Conservation (phyloP, 208 protist species). For the Tritrichomonas foetus region DNA sequence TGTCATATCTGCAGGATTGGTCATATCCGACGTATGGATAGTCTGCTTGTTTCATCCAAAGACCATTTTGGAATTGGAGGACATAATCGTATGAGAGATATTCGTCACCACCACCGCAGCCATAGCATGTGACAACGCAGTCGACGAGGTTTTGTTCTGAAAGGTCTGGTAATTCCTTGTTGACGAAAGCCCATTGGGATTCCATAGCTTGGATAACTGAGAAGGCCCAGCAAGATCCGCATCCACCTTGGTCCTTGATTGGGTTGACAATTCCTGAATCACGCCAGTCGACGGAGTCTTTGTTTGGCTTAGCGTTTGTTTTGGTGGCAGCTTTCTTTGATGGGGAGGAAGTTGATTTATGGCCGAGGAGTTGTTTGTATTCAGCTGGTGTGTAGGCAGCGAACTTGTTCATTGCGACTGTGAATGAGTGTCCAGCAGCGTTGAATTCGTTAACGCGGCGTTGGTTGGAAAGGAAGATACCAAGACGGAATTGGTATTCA, state of each 20-base stretch:
- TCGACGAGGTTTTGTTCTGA: constrained; percentile 49
- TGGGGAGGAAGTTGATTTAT: not conserved
- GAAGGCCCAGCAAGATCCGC: constrained; percentile 64
- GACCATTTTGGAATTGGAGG: not conserved
- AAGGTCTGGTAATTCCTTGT: not conserved
- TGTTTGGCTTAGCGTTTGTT: not conserved
- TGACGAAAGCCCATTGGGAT: not conserved
- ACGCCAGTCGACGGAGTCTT: constrained; percentile 60
- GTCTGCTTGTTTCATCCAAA: not conserved
- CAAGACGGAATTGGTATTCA: not conserved
- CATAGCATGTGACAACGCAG: constrained; percentile 40
- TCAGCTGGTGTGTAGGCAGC: not conserved
- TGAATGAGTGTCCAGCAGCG: not conserved
- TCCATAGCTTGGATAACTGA: constrained; percentile 55
- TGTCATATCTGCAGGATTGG: not conserved
- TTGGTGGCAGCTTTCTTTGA: not conserved
- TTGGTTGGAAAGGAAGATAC: not conserved
- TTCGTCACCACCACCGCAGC: constrained; percentile 42
- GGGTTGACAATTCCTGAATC: constrained; percentile 55
- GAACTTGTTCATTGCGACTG: not conserved
- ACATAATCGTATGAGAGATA: constrained; percentile 36
- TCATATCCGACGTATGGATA: not conserved
- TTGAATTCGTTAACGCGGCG: not conserved
- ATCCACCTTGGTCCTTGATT: constrained; percentile 62
- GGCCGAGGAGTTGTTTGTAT: not conserved